Evolutionary conservation across 2,329 filamentous ascomycete genomes (phyloP).

Genomic region (Lachnellula hyalina): DNA sequence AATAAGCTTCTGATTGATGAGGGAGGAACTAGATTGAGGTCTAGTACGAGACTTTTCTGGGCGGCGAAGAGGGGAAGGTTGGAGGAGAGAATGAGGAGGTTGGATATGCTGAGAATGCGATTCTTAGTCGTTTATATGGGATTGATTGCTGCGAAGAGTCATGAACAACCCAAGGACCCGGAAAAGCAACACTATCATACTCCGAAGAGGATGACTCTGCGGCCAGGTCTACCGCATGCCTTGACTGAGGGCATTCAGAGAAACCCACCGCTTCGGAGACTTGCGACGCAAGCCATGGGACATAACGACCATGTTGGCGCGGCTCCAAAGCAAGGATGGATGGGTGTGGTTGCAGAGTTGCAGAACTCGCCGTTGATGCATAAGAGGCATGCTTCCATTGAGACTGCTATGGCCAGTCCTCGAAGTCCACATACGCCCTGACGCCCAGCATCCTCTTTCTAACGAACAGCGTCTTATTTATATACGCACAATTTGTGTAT

Average conservation of each 20-base stretch:
- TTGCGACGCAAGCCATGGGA: constrained; percentile 50
- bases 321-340: constrained; percentile 52
- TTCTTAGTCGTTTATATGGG: constrained; percentile 62
- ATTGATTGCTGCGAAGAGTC: constrained; percentile 42
- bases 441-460: not conserved
- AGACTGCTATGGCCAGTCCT: constrained; percentile 47
- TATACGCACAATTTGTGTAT: too few relatives aligned
- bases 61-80: constrained; percentile 48
- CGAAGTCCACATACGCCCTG: not conserved
- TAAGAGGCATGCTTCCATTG: constrained; percentile 57
- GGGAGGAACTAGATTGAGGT: constrained; percentile 41
- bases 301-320: constrained; percentile 44
- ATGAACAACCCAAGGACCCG: constrained; percentile 17
- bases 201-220: constrained; percentile 19
- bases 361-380: constrained; percentile 57
- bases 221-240: constrained; percentile 22
- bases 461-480: too few relatives aligned
- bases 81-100: constrained; percentile 51
- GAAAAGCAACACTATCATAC: constrained; percentile 20
- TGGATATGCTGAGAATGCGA: constrained; percentile 59
- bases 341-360: constrained; percentile 57
- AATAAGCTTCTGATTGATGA: constrained; percentile 46
- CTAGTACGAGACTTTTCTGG: constrained; percentile 52
- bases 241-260: constrained; percentile 25
- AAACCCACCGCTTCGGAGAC: constrained; percentile 42